Evolutionary conservation across 805 yeast species (phyloP).

Genomic region (Martiniozyma abietophila): DNA sequence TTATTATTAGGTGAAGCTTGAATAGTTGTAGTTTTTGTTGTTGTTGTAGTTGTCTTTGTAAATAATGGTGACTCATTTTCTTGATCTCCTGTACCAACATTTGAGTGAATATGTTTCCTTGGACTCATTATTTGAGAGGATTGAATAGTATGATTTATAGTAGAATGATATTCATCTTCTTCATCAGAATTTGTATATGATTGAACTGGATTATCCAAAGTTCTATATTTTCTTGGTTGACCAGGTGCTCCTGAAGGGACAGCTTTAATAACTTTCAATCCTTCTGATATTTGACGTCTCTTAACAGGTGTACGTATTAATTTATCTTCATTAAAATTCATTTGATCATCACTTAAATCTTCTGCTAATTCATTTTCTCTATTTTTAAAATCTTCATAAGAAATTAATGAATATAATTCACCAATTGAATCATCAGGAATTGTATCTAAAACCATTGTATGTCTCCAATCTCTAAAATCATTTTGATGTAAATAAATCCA

Average conservation of each 20-base stretch:
- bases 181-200: slow-evolving; percentile 28
- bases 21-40: slow-evolving; percentile 36
- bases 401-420: slow-evolving; percentile 53
- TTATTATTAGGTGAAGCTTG: slow-evolving; percentile 20
- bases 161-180: slow-evolving; percentile 23
- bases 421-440: slow-evolving; percentile 59
- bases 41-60: slow-evolving; percentile 40
- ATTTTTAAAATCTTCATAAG: slow-evolving; percentile 51
- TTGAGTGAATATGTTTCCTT: slow-evolving; percentile 10
- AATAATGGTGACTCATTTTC: slow-evolving; percentile 23
- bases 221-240: slow-evolving; percentile 74
- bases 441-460: slow-evolving; percentile 74
- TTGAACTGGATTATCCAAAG: slow-evolving; percentile 25
- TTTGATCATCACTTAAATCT: slow-evolving; percentile 20
- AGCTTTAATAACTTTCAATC: slow-evolving; percentile 51
- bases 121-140: slow-evolving; percentile 15
- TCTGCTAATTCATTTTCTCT: slow-evolving; percentile 28
- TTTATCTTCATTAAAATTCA: slow-evolving; percentile 13
- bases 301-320: slow-evolving; percentile 68
- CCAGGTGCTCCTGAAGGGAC: slow-evolving; percentile 94
- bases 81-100: slow-evolving; percentile 17
- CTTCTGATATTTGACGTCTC: slow-evolving; percentile 58
- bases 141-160: slow-evolving; percentile 9
- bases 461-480: slow-evolving; percentile 94
- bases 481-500: slow-evolving; percentile 95